These are phyloP conservation scores for Ophiobolus disseminans DNA, from an alignment of 2,329 filamentous ascomycete species.

Conservation along the genomic window DNA sequence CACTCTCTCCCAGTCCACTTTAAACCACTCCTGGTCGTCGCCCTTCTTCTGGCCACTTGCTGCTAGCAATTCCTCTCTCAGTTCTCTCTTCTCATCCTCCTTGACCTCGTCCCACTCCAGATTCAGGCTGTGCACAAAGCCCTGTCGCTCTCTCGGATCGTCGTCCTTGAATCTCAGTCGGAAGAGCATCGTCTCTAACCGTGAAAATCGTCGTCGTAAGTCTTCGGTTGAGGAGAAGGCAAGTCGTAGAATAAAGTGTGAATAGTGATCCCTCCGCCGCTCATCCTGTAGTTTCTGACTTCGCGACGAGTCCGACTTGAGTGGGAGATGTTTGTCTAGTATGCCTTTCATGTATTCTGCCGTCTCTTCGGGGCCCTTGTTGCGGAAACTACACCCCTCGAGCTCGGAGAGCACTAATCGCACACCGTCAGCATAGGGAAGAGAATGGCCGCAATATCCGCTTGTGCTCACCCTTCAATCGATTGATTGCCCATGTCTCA, in stretches of 20 bases:
- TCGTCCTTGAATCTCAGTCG: conserved; percentile 81
- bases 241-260: conserved; percentile 92
- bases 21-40: conserved; percentile 91
- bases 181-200: conserved; percentile 90
- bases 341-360: conserved; percentile 82
- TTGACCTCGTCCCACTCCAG: conserved; percentile 85
- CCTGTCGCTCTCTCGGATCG: conserved; percentile 72
- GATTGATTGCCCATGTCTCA: conserved; percentile 97
- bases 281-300: conserved; percentile 68
- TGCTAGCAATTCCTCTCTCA: conserved; percentile 65
- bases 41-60: conserved; percentile 60
- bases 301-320: conserved; percentile 75
- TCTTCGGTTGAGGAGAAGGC: conserved; percentile 94
- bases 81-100: conserved; percentile 77
- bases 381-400: conserved; percentile 94
- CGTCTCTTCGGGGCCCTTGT: conserved; percentile 83
- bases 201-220: conserved; percentile 81
- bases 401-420: conserved; percentile 78
- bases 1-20: conserved; percentile 93
- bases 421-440: conserved; percentile 8
- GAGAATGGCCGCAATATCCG: accelerated
- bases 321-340: conserved; percentile 83
- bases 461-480: conserved; percentile 67
- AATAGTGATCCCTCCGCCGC: conserved; percentile 94
- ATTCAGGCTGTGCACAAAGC: conserved; percentile 78